Percentiles rank a stretch among this genome's conserved stretches.
Conservation (phyloP, 345 rosid species). For the Odontarrhena argentea region DNA sequence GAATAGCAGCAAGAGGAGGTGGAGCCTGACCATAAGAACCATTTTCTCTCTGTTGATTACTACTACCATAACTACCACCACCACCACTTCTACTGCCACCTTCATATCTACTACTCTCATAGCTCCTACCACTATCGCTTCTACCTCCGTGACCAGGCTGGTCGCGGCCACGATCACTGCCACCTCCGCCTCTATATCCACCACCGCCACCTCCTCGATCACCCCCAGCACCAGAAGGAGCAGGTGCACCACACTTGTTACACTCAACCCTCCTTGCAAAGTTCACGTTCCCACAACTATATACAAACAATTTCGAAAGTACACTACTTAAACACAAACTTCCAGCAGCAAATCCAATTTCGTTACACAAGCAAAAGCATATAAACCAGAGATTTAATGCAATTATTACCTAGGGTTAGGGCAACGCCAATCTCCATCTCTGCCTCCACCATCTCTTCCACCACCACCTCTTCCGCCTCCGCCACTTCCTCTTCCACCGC, state of each 20-base stretch:
- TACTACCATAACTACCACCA: slow-evolving; percentile 66
- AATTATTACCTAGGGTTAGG: slow-evolving; percentile 73
- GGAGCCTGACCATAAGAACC: slow-evolving; percentile 70
- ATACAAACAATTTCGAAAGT: slow-evolving; percentile 40
- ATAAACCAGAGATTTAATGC: slow-evolving; percentile 5
- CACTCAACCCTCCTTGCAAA: slow-evolving; percentile 94
- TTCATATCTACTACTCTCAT: slow-evolving; percentile 55
- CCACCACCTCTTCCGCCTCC: slow-evolving; percentile 65
- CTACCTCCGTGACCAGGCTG: slow-evolving; percentile 49
- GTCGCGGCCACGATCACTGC: slow-evolving; percentile 59
- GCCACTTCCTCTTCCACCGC: slow-evolving; percentile 70
- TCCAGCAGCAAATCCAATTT: neutral
- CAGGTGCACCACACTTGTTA: slow-evolving; percentile 90
- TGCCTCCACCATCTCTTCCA: slow-evolving; percentile 72
- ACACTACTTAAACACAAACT: slow-evolving; percentile 24
- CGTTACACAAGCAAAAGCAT: neutral
- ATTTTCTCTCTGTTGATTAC: slow-evolving; percentile 52
- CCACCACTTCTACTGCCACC: slow-evolving; percentile 62
- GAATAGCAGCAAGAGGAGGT: slow-evolving; percentile 59
- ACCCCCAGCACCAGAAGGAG: slow-evolving; percentile 63
- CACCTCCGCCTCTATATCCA: slow-evolving; percentile 55
- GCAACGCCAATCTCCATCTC: slow-evolving; percentile 97
- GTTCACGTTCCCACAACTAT: slow-evolving; percentile 96
- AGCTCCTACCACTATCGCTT: slow-evolving; percentile 59
- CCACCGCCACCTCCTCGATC: slow-evolving; percentile 61